Evolutionary conservation across 306 rosid genomes (phyloP), one percentile per base, ranked within the genome.

Genomic region (Glycine latifolia): DNA sequence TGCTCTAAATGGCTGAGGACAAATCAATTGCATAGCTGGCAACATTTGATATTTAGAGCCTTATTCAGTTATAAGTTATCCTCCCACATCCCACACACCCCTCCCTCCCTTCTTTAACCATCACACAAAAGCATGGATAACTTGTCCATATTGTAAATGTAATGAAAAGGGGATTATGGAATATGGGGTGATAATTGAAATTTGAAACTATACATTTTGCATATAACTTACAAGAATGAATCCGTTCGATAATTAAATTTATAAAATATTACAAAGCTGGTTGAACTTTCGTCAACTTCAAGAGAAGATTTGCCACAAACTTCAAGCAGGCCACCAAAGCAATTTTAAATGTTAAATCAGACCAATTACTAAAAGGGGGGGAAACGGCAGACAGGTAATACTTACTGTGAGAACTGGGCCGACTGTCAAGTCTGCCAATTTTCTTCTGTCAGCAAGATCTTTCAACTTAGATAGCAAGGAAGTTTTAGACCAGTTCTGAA

Each of bases 351-450:
- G 43, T 14, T 31, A 71, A 33, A 63, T 31, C 54, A 69, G 44
- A 15, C 31, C 44, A 54, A 62, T 41, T 12, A 79, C 39, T 7
- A 50, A 69, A 31, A 13, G 47, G 15, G 20, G 20, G 4, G 50
- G 8, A 39, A 37, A 47, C 13, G 20, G 13, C 9, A 46, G 31
- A 78, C 47, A 37, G 49, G 76, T 47, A 73, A 49, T 60, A 84
- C 91, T 76, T 85, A 95, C 98, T 10, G 97, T 95, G 44, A 95
- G 92, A 73, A 95, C 99, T 20, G 99, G 99, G 56, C 99, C 98
- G 61, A 93, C 11, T 11, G 99, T 93, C 86, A 95, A 87, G 83
- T 95, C 98, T 47, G 84, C 90, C 65, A 95, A 83, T 72, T 91
- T 95, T 90, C 99, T 95, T 88, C 97, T 87, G 85, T 83, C 92